A percentile compares a stretch with the other conserved stretches of the same genome.
These are phyloP conservation scores for Escallonia rubra DNA, from an alignment of 129 eudicot species.

Conservation along the genomic window DNA sequence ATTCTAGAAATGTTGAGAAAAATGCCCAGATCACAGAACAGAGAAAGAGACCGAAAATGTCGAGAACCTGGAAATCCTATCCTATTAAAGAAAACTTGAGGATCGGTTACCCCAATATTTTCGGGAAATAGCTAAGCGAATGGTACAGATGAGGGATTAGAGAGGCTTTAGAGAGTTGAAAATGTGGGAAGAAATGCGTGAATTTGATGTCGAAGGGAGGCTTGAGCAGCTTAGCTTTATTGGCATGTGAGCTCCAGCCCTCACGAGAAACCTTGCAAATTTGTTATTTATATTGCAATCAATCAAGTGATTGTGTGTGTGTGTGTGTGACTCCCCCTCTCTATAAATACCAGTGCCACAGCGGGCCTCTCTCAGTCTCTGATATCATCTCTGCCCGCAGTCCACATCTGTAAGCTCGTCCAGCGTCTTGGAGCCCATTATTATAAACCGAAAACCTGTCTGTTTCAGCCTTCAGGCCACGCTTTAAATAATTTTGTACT, in stretches of 20 bases:
- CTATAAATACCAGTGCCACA: neutral
- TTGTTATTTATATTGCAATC: constrained; percentile 10
- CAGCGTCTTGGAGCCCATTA: constrained; percentile 5
- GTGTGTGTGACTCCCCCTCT: too few relatives aligned
- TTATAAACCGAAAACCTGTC: constrained; percentile 19
- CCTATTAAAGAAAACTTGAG: neutral
- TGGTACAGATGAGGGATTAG: neutral
- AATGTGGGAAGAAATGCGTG: constrained; percentile 39
- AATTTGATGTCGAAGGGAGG: constrained; percentile 24
- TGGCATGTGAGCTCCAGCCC: constrained; percentile 62
- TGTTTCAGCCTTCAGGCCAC: constrained; percentile 8
- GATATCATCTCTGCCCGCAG: neutral
- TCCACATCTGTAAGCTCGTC: constrained; percentile 10
- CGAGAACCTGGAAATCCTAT: neutral
- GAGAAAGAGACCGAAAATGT: constrained; percentile 11
- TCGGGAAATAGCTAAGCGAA: neutral
- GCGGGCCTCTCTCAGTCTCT: neutral
- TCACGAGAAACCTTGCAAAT: constrained; percentile 57
- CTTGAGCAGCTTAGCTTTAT: constrained; percentile 34
- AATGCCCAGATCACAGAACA: constrained; percentile 18
- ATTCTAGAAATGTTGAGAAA: constrained; percentile 24
- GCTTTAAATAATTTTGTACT: neutral
- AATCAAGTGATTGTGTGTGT: neutral
- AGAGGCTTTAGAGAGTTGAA: neutral
- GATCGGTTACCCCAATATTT: constrained; percentile 1